phyloP scores from a whole-genome alignment of 768 basidiomycete genomes.

The Tricholoma saponaceum region DNA sequence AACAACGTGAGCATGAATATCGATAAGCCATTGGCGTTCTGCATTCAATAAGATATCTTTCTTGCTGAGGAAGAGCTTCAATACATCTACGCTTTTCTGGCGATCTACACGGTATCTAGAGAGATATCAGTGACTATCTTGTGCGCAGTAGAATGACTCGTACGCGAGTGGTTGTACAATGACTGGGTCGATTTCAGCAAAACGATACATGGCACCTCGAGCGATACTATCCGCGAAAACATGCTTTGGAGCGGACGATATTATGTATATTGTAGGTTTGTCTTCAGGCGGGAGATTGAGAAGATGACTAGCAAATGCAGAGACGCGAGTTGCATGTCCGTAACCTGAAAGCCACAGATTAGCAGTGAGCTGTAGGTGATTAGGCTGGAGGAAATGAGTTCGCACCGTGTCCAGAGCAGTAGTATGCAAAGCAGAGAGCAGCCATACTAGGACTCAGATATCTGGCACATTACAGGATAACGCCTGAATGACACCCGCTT shows the following conservation, averaged over 20 bases:
- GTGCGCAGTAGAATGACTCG: constrained; percentile 18
- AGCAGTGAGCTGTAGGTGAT: background rate
- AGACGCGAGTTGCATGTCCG: constrained; percentile 81
- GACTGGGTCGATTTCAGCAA: constrained; percentile 73
- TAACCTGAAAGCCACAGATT: constrained; percentile 44
- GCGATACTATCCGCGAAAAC: constrained; percentile 65
- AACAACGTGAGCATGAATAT: constrained; percentile 51
- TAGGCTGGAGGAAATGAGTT: background rate
- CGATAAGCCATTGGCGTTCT: constrained; percentile 56
- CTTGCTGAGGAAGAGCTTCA: constrained; percentile 51
- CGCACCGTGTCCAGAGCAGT: constrained; percentile 74
- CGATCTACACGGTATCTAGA: constrained; percentile 70
- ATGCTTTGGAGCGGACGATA: constrained; percentile 70
- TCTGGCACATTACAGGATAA: background rate
- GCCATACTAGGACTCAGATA: constrained; percentile 13
- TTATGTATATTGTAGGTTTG: constrained; percentile 52
- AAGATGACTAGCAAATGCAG: constrained; percentile 63
- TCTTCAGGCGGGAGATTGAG: constrained; percentile 36
- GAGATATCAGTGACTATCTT: constrained; percentile 5
- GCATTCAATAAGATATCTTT: constrained; percentile 51
- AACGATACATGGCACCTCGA: constrained; percentile 62
- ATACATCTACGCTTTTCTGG: constrained; percentile 58
- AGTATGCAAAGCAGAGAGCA: constrained; percentile 52
- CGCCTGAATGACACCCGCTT: background rate
- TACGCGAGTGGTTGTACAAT: constrained; percentile 80